Evolutionary conservation across 148 eudicot species (phyloP), one percentile per base, ranked within the genome.

Genomic region (Silene latifolia): DNA sequence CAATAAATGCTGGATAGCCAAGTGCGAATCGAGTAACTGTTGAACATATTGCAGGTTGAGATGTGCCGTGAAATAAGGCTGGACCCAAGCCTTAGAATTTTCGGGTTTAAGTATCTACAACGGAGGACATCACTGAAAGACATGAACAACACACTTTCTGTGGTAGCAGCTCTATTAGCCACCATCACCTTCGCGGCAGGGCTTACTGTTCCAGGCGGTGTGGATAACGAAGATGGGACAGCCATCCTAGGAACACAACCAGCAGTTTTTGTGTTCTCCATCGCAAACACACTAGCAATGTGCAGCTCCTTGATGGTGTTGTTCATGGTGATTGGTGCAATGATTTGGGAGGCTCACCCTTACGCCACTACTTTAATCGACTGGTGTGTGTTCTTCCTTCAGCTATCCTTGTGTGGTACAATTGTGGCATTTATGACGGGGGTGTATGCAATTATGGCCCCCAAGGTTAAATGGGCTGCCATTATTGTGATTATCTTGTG

Each of bases 181-280:
- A n/a, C n/a, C n/a, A n/a, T n/a, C n/a, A n/a, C n/a, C n/a, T 69
- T 69, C 23, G 72, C 72, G 9, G 72, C 72, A 69, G 72, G 72
- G 32, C 20, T 69, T 17, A 48, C 72, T 14, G 72, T 69, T 47
- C 72, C 72, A 48, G 72, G 72, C 13, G 72, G 72, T 20, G 27
- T 48, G 23, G 32, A 69, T 56, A 20, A 44, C 24, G 46, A 21
- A 7, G 8, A 69, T n/a, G 72, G 56, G 58, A 46, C 72, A 21
- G 57, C 72, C 15, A 69, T 8, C 32, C 72, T 69, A 10, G 72
- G 29, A 0, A 69, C 7, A 23, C 11, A 46, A 19, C 57, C 57
- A 46, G 72, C 57, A 17, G 47, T 69, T 47, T 27, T 69, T 3
- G 72, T 69, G 8, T 69, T 69, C 72, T 46, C 72, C 11, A 21